Evolutionary conservation across 2,329 filamentous ascomycete species (phyloP).

Genomic region (Teratosphaeria nubilosa): DNA sequence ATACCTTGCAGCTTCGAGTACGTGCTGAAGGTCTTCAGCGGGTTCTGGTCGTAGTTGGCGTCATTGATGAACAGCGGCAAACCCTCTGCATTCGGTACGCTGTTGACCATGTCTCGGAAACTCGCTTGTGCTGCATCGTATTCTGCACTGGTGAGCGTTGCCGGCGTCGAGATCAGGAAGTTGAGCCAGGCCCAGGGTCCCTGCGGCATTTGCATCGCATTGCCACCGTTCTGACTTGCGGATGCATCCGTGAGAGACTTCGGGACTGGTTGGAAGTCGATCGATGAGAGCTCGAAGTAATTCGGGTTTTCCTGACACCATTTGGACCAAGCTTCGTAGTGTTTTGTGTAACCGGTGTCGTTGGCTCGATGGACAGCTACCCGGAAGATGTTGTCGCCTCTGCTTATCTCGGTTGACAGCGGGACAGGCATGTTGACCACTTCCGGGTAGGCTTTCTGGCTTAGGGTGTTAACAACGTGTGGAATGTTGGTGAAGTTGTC

Average conservation of each 20-base stretch:
- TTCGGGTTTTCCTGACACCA: constrained; percentile 21
- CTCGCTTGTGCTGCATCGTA: neutral
- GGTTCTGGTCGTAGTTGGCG: neutral
- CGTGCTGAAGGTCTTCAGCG: neutral
- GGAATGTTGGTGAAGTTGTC: constrained; percentile 26
- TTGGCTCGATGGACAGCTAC: constrained; percentile 22
- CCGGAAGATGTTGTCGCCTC: constrained; percentile 27
- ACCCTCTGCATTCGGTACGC: neutral
- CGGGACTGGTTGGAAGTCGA: constrained; percentile 15
- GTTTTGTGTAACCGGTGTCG: constrained; percentile 13
- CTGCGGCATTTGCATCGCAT: neutral
- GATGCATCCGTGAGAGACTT: constrained; percentile 6
- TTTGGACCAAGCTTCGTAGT: constrained; percentile 19
- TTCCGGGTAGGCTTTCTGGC: constrained; percentile 22
- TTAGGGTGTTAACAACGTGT: constrained; percentile 20
- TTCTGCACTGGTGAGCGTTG: neutral
- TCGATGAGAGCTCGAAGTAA: neutral
- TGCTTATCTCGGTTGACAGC: constrained; percentile 18
- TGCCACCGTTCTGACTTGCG: constrained; percentile 8
- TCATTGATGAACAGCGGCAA: neutral
- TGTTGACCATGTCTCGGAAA: neutral
- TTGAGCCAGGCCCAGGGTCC: neutral
- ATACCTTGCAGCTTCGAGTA: neutral
- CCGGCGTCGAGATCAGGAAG: neutral
- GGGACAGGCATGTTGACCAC: constrained; percentile 27